phyloP scores from a whole-genome alignment of 345 rosid species.

The Hypericum androsaemum region DNA sequence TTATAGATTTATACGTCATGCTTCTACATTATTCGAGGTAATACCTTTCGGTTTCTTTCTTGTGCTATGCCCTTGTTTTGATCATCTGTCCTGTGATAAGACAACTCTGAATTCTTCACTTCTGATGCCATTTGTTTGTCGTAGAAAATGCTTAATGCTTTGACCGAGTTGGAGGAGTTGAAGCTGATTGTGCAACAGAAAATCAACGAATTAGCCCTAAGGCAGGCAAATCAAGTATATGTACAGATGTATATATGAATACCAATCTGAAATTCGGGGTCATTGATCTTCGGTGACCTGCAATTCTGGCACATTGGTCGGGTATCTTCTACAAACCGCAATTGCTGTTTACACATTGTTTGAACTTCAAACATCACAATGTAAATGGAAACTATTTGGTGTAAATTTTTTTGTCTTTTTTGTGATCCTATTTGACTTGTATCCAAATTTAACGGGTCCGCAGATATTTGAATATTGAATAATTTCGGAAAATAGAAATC shows the following conservation, averaged over 20 bases:
- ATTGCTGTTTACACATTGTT: conserved; percentile 12
- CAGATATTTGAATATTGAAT: no score
- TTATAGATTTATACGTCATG: conserved; percentile 83
- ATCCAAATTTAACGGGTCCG: no score
- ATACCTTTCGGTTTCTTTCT: conserved; percentile 7
- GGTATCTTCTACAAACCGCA: background rate
- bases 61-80: background rate
- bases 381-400: no score
- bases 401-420: no score
- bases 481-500: no score
- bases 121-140: conserved; percentile 43
- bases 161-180: conserved; percentile 76
- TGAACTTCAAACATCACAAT: no score
- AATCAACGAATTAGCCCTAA: conserved; percentile 45
- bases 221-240: conserved; percentile 29
- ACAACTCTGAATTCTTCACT: conserved; percentile 16
- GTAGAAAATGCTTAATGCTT: conserved; percentile 53
- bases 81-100: conserved; percentile 4
- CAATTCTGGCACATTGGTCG: background rate
- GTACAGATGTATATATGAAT: conserved; percentile 67
- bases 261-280: conserved; percentile 64
- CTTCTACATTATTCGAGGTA: conserved; percentile 93
- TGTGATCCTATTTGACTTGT: no score
- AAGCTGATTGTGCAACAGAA: conserved; percentile 68
- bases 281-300: conserved; percentile 69